phyloP scores from a whole-genome alignment of 2,329 filamentous ascomycete species.

The Xylaria sp. region DNA sequence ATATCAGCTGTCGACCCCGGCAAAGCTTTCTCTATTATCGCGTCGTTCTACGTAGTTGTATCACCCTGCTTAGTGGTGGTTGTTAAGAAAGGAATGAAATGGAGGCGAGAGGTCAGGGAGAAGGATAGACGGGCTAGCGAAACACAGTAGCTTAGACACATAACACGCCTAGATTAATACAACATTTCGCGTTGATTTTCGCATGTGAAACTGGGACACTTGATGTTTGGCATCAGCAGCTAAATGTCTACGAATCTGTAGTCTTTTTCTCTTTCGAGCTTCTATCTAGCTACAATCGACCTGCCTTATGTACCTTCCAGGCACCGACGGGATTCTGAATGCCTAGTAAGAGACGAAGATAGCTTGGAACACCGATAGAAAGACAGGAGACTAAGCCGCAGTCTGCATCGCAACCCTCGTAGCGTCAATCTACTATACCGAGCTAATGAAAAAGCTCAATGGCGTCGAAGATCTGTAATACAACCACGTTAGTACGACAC shows the following conservation, averaged over 20 bases:
- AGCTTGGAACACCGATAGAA: not conserved
- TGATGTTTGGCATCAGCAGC: not conserved
- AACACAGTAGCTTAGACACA: slow-evolving; percentile 10
- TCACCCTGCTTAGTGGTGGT: slow-evolving; percentile 62
- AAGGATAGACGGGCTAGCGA: slow-evolving; percentile 19
- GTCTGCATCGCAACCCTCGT: not conserved
- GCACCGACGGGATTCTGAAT: not conserved
- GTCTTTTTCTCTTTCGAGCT: too few species aligned
- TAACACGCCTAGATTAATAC: slow-evolving; percentile 3
- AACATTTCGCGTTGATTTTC: not conserved
- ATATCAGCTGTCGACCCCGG: slow-evolving; percentile 65
- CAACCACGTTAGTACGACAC: slow-evolving; percentile 17
- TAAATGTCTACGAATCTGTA: not conserved
- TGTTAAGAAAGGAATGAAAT: slow-evolving; percentile 58
- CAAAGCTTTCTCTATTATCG: slow-evolving; percentile 69
- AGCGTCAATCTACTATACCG: not conserved
- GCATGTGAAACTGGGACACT: not conserved
- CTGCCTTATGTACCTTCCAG: not conserved
- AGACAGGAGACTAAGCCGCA: not conserved
- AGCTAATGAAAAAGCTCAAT: slow-evolving; percentile 48
- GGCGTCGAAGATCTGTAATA: slow-evolving; percentile 45
- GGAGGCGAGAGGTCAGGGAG: slow-evolving; percentile 55
- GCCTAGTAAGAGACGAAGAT: not conserved
- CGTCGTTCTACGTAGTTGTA: slow-evolving; percentile 59
- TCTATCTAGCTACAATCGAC: not conserved